Conservation (phyloP, 2,329 filamentous ascomycete species). For the Stemphylium lycopersici region DNA sequence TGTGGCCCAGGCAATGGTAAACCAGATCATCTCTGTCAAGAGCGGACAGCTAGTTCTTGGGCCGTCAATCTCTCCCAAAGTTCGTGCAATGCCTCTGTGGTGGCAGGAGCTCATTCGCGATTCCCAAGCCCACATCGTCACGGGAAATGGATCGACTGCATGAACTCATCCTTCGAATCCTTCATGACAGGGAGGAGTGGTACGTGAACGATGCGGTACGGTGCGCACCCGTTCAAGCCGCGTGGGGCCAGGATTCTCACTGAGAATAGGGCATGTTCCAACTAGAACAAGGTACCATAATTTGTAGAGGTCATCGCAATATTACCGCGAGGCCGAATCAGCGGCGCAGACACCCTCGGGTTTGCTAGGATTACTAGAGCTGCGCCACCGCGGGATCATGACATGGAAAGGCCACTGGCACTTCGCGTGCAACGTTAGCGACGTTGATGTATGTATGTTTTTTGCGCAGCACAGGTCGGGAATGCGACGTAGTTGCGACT, state of each 20-base stretch:
- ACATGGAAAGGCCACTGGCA: conserved; percentile 1
- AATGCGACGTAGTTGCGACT: conserved; percentile 8
- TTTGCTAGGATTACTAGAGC: background rate
- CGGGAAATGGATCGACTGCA: conserved; percentile 32
- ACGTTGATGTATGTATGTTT: background rate
- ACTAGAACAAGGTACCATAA: conserved; percentile 3
- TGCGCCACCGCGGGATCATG: conserved; percentile 3
- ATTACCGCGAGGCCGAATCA: background rate
- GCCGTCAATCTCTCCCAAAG: conserved; percentile 26
- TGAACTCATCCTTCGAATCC: conserved; percentile 10
- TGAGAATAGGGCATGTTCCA: conserved; percentile 4
- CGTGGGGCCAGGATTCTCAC: conserved; percentile 2
- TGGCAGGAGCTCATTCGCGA: conserved; percentile 44
- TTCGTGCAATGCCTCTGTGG: conserved; percentile 43
- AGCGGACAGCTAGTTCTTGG: conserved; percentile 52
- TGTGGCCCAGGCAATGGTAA: conserved; percentile 52
- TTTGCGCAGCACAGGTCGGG: conserved; percentile 6
- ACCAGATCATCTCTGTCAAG: conserved; percentile 51
- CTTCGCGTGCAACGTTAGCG: background rate
- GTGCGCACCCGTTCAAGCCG: conserved; percentile 2
- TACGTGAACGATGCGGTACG: conserved; percentile 1
- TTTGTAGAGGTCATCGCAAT: background rate
- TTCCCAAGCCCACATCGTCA: conserved; percentile 36
- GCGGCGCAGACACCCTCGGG: background rate
- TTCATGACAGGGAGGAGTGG: background rate